phyloP scores from a whole-genome alignment of 495 filamentous ascomycete species.

The Penicillium mononematosum region DNA sequence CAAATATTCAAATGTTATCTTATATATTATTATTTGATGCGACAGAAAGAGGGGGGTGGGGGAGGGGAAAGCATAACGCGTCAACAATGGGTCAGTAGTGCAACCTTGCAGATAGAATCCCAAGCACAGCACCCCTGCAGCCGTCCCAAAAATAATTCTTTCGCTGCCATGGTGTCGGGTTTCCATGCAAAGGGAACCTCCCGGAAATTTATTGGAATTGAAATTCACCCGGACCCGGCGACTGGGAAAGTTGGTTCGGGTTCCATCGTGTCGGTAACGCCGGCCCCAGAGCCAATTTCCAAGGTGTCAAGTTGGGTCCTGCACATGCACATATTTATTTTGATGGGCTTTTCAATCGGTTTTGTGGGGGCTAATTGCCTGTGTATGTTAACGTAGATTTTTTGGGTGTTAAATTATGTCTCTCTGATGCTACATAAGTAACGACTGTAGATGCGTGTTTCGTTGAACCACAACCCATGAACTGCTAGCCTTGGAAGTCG shows the following conservation, averaged over 20 bases:
- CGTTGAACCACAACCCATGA: not conserved
- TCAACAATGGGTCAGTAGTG: not conserved
- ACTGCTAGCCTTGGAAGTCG: not conserved
- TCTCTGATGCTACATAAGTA: not conserved
- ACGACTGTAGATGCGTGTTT: not conserved
- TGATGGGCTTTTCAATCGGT: not conserved
- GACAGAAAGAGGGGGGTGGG: no score
- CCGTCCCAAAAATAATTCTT: slow-evolving; percentile 12
- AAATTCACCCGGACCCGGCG: slow-evolving; percentile 25
- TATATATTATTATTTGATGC: no score
- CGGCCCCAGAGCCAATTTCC: slow-evolving; percentile 20
- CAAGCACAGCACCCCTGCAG: slow-evolving; percentile 17
- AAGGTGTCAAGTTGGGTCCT: not conserved
- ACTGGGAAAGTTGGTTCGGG: slow-evolving; percentile 25
- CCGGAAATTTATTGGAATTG: slow-evolving; percentile 17
- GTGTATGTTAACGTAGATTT: not conserved
- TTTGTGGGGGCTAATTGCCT: not conserved
- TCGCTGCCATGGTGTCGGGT: slow-evolving; percentile 23
- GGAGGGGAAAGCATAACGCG: not conserved
- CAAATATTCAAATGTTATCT: not conserved
- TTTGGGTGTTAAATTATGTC: no score
- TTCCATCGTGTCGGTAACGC: slow-evolving; percentile 30
- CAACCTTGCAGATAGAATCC: slow-evolving; percentile 4
- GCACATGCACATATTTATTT: not conserved
- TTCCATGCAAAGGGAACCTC: slow-evolving; percentile 20